Percentiles rank a stretch among this genome's conserved stretches.
phyloP scores from a whole-genome alignment of 352 stramenopile species.

The Halophytophthora batemanensis region DNA sequence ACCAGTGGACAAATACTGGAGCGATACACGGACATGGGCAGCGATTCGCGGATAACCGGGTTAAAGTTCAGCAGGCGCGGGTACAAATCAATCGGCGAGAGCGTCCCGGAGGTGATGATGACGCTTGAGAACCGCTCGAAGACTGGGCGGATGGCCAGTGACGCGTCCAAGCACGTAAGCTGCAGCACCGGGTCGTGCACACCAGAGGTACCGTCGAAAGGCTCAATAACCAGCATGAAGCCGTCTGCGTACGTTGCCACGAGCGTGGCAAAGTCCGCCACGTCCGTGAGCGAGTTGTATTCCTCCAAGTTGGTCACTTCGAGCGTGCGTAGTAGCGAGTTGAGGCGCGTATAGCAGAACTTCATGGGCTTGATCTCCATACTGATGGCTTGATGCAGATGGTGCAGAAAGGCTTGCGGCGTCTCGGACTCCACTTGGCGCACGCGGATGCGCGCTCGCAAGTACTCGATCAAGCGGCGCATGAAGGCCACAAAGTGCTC shows the following conservation, averaged over 20 bases:
- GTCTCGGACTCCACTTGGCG: conserved; percentile 95
- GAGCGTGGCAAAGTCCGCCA: conserved; percentile 97
- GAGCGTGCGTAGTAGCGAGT: conserved; percentile 94
- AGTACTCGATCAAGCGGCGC: conserved; percentile 95
- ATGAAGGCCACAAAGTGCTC: conserved; percentile 99
- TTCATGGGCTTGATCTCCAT: conserved; percentile 97
- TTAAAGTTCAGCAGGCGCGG: conserved; percentile 98
- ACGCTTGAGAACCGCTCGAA: conserved; percentile 94
- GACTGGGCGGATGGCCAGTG: conserved; percentile 97
- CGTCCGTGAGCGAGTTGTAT: conserved; percentile 92
- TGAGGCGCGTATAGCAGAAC: conserved; percentile 97
- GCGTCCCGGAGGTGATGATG: conserved; percentile 92
- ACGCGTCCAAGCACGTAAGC: conserved; percentile 96
- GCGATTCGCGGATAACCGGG: conserved; percentile 93
- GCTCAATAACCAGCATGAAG: conserved; percentile 98
- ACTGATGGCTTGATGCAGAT: conserved; percentile 90
- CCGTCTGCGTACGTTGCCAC: conserved; percentile 97
- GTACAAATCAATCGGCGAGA: conserved; percentile 99
- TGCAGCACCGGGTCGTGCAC: conserved; percentile 87
- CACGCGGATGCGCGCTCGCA: conserved; percentile 80
- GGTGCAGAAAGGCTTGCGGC: conserved; percentile 95
- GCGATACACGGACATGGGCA: conserved; percentile 98
- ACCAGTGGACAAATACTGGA: conserved; percentile 97
- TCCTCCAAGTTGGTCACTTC: conserved; percentile 98
- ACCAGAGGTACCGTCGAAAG: conserved; percentile 80